Percentiles rank a stretch among this genome's conserved stretches.
Evolutionary conservation across 192 early-diverging fungal genomes (phyloP).

Genomic region (Oehlia diaphana): DNA sequence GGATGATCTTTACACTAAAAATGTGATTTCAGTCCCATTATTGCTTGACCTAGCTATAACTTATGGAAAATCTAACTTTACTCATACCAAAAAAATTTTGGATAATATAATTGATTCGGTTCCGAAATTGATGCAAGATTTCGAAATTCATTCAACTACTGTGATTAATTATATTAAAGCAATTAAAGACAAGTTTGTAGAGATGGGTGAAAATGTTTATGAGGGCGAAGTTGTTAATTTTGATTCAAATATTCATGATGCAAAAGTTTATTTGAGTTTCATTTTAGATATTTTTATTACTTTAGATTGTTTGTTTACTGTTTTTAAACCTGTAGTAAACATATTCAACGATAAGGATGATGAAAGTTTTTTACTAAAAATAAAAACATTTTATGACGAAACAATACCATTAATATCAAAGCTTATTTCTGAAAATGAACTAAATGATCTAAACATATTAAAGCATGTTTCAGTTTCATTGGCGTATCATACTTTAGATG

Average conservation of each 20-base stretch:
- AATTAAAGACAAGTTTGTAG: slow-evolving; percentile 45
- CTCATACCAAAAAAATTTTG: slow-evolving; percentile 39
- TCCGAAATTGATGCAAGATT: slow-evolving; percentile 47
- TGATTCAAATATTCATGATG: slow-evolving; percentile 23
- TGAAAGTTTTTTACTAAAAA: slow-evolving; percentile 33
- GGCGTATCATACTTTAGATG: slow-evolving; percentile 52
- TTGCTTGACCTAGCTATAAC: slow-evolving; percentile 53
- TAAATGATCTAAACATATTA: slow-evolving; percentile 33
- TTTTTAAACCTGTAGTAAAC: slow-evolving; percentile 30
- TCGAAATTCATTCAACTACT: slow-evolving; percentile 44
- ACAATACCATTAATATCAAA: slow-evolving; percentile 31
- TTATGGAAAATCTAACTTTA: slow-evolving; percentile 46
- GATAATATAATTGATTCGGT: slow-evolving; percentile 43
- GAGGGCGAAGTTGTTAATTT: neutral
- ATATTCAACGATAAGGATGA: slow-evolving; percentile 34
- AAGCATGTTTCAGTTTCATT: slow-evolving; percentile 53
- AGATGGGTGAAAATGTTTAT: slow-evolving; percentile 7
- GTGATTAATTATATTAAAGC: slow-evolving; percentile 48
- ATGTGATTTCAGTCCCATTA: slow-evolving; percentile 38
- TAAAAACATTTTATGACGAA: slow-evolving; percentile 41
- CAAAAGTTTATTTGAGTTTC: slow-evolving; percentile 36
- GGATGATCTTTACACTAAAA: slow-evolving; percentile 33
- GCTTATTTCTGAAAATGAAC: slow-evolving; percentile 35
- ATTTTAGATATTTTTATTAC: slow-evolving; percentile 37
- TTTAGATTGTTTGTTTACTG: slow-evolving; percentile 40